Evolutionary conservation across 495 filamentous ascomycete species (phyloP), one percentile per base, ranked within the genome.

Genomic region (Penicillium daleae): DNA sequence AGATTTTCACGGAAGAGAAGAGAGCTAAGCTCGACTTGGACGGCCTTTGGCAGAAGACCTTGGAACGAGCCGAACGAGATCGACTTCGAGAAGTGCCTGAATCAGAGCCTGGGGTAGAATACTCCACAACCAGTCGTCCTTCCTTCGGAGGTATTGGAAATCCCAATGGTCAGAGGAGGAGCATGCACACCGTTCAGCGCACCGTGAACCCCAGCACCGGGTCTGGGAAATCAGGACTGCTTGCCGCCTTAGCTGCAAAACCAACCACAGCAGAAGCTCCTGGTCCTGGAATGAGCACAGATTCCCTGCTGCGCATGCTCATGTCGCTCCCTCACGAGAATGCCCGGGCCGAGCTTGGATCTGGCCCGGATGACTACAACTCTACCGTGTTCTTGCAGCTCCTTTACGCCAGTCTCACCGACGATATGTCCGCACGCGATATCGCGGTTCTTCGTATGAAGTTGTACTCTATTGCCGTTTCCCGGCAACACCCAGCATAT

Each of bases 1-100:
- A 99, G 76, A 86, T 98, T 72, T 86, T 98, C 72, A 97, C 92
- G 1, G 89, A 93, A 71, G 84, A 89, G 61, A 92, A 94, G 77
- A 83, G 95, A 70, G 85, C 81, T 24, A 93, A 97, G 62, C 78
- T 97, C 64, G 88, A 92, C 68, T 77, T 99, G 37, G 95, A 99
- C 69, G 78, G 77, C 10, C 78, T 98, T 5, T 99, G 95, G 95
- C 76, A 78, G 26, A 80, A 71, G 39, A 77, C 80, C 21, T 42
- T 89, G 56, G 78, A 74, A 13, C 76, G 80, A 27, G 73, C 75
- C 21, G 69, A 76, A 56, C 71, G 71, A 39, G 73, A 76, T 56
- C 76, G 70, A 56, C 59, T 65, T 32, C 59, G 58, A 68, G 52
- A 74, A 63, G 51, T 33, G 9, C 37, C 59, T 3, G 35, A 64